A percentile compares a stretch with the other conserved stretches of the same genome.
Conservation (phyloP, 441 rosid species). For the Eutrema salsugineum region DNA sequence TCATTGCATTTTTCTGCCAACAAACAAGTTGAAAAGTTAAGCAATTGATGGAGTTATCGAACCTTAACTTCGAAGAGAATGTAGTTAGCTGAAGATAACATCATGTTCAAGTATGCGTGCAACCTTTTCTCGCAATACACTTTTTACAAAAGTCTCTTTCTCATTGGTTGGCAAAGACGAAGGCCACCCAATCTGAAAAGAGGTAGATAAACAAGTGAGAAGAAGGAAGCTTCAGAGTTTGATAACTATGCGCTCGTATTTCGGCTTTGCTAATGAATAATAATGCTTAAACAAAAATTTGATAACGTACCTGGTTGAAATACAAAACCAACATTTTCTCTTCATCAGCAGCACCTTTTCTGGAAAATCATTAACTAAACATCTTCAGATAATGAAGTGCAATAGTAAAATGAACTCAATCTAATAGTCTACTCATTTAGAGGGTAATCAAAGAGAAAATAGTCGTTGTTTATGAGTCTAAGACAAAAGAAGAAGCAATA, state of each 20-base stretch:
- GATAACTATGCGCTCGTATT: not conserved
- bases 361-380: conserved; percentile 28
- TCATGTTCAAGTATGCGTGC: not conserved
- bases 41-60: conserved; percentile 4
- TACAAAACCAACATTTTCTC: conserved; percentile 77
- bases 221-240: conserved; percentile 9
- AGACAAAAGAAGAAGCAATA: not conserved
- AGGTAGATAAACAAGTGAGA: not conserved
- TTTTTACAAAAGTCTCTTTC: conserved; percentile 65
- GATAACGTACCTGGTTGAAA: conserved; percentile 64
- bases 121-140: conserved; percentile 79
- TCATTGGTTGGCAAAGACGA: conserved; percentile 87
- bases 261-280: not conserved
- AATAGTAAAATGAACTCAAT: not conserved
- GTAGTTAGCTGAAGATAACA: not conserved
- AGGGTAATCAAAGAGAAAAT: not conserved
- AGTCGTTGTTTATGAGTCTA: not conserved
- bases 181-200: conserved; percentile 94
- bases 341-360: conserved; percentile 87
- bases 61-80: not conserved
- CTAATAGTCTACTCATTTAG: not conserved
- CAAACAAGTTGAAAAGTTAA: conserved; percentile 23
- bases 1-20: conserved; percentile 74
- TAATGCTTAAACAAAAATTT: not conserved
- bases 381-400: not conserved